Evolutionary conservation across 2,329 filamentous ascomycete genomes (phyloP).

Genomic region (Colletotrichum echinochloae): DNA sequence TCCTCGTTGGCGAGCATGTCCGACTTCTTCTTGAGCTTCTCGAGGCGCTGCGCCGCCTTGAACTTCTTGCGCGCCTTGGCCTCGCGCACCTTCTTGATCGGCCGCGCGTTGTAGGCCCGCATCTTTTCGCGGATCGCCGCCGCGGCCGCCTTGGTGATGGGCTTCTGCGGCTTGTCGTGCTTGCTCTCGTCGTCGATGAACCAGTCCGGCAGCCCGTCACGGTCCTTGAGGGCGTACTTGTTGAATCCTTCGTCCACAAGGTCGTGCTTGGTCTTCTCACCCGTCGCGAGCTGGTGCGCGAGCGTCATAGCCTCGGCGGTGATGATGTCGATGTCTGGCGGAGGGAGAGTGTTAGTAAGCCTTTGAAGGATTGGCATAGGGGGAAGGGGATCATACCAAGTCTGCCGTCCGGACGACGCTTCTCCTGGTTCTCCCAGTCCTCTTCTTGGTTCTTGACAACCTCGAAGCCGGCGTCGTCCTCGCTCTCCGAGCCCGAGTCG

Average conservation of each 20-base stretch:
- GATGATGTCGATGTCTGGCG: conserved; percentile 91
- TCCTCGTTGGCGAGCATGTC: conserved; percentile 90
- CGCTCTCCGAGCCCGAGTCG: conserved; percentile 48
- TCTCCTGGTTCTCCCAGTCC: conserved; percentile 76
- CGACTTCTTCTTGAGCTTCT: conserved; percentile 98
- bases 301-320: conserved; percentile 99
- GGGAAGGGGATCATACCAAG: conserved; percentile 59
- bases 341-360: conserved; percentile 43
- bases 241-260: conserved; percentile 94
- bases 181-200: conserved; percentile 92
- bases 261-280: conserved; percentile 82
- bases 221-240: conserved; percentile 89
- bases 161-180: conserved; percentile 87
- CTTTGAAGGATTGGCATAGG: not conserved
- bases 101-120: conserved; percentile 91
- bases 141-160: conserved; percentile 91
- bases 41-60: conserved; percentile 88
- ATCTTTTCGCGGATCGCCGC: conserved; percentile 94
- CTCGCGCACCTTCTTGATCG: conserved; percentile 99
- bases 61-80: conserved; percentile 97
- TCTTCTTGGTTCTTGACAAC: conserved; percentile 68
- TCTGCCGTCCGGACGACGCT: conserved; percentile 72
- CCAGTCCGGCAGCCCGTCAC: conserved; percentile 95
- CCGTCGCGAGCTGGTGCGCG: conserved; percentile 90
- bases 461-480: conserved; percentile 68